Conservation (phyloP, 148 eudicot genomes). For the Chenopodium album region DNA sequence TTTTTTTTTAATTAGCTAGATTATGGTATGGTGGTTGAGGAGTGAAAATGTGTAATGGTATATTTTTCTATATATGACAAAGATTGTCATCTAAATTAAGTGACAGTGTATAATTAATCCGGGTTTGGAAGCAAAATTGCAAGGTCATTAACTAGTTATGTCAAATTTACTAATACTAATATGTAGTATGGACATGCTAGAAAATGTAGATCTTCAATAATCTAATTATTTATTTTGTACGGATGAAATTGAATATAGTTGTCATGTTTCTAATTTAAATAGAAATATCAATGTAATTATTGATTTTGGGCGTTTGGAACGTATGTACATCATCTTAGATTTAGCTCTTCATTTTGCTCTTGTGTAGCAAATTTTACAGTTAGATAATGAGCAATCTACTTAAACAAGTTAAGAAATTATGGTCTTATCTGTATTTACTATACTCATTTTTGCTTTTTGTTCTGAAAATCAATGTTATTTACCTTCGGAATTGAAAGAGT, state of each 20-base stretch:
- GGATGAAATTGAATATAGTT: not conserved
- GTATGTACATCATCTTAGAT: no score
- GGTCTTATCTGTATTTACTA: not conserved
- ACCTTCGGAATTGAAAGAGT: not conserved
- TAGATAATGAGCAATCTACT: not conserved
- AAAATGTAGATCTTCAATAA: not conserved
- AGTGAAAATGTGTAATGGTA: conserved; percentile 26
- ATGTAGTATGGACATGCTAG: not conserved
- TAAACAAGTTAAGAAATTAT: not conserved
- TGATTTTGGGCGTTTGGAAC: no score
- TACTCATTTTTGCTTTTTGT: no score
- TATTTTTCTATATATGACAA: conserved; percentile 4
- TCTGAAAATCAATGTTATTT: not conserved
- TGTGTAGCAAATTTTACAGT: not conserved
- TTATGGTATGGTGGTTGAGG: conserved; percentile 23
- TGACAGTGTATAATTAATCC: not conserved
- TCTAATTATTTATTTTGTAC: not conserved
- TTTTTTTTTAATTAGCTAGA: not conserved
- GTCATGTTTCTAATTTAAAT: not conserved
- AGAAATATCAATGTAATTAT: no score
- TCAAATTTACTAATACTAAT: no score
- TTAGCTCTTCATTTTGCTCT: not conserved
- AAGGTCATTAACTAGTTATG: no score
- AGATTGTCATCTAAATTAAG: not conserved
- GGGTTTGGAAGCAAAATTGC: not conserved